These are phyloP conservation scores for Macadamia tetraphylla DNA, from an alignment of 164 flowering plant species.

Conservation along the genomic window DNA sequence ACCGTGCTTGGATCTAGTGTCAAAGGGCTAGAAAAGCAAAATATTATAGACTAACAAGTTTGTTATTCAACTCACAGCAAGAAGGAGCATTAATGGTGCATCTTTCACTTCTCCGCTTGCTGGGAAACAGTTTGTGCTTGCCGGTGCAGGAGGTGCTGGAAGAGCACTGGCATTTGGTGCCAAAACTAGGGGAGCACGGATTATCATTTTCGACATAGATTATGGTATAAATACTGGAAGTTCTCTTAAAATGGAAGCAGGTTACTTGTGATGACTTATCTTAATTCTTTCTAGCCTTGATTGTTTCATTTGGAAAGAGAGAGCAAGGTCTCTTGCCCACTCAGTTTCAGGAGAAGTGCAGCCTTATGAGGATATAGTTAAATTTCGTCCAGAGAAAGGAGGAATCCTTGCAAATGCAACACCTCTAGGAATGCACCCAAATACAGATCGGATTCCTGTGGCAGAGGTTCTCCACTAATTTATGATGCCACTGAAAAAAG, in stretches of 20 bases:
- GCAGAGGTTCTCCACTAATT: constrained; percentile 29
- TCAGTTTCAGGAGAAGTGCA: constrained; percentile 44
- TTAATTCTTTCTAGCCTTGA: background rate
- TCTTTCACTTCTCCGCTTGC: constrained; percentile 30
- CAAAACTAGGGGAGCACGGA: constrained; percentile 46
- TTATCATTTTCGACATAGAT: constrained; percentile 43
- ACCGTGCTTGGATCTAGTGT: too few species aligned
- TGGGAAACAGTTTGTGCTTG: constrained; percentile 51
- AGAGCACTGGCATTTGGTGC: constrained; percentile 72
- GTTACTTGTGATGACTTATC: background rate
- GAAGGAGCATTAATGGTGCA: constrained; percentile 12
- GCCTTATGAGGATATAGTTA: constrained; percentile 24
- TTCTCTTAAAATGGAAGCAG: background rate
- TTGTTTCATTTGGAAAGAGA: constrained; percentile 24
- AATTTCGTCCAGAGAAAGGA: constrained; percentile 41
- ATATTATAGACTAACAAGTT: too few species aligned
- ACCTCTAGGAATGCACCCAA: constrained; percentile 64
- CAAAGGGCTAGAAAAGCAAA: too few species aligned
- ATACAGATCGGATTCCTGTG: constrained; percentile 41
- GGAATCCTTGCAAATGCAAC: constrained; percentile 64
- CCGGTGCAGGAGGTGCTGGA: constrained; percentile 81
- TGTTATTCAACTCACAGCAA: constrained; percentile 17
- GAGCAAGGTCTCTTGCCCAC: constrained; percentile 46
- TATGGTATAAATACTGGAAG: constrained; percentile 27
- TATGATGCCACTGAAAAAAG: background rate